These are phyloP conservation scores for Trebouxia sp. DNA, from an alignment of 139 green algal genomes.

Conservation along the genomic window DNA sequence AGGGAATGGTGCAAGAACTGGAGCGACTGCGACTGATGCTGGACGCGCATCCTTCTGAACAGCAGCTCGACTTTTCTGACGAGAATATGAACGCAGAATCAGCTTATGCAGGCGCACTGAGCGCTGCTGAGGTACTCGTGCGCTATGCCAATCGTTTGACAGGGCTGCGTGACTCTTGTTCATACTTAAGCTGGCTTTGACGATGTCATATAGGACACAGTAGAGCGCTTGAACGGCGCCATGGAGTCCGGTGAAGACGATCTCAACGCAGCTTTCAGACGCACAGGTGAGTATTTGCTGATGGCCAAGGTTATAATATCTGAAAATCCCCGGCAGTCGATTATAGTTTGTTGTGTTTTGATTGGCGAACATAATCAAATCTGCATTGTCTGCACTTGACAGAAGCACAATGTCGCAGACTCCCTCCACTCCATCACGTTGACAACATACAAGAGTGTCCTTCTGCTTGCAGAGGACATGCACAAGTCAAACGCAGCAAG, in stretches of 20 bases:
- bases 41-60: neutral
- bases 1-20: slow-evolving; percentile 41
- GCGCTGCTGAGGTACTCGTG: neutral
- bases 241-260: slow-evolving; percentile 72
- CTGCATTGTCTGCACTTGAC: neutral
- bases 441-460: neutral
- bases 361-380: no score
- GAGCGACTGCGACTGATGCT: slow-evolving; percentile 42
- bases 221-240: slow-evolving; percentile 59
- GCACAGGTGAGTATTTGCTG: neutral
- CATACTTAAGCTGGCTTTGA: neutral
- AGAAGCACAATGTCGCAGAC: no score
- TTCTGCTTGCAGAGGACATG: slow-evolving; percentile 45
- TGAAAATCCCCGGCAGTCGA: neutral
- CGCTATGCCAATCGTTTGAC: neutral
- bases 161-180: neutral
- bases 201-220: slow-evolving; percentile 42
- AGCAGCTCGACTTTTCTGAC: neutral
- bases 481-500: slow-evolving; percentile 31
- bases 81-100: neutral
- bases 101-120: slow-evolving; percentile 11
- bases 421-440: no score
- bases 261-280: slow-evolving; percentile 57
- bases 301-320: neutral
- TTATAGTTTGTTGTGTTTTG: no score